A percentile compares a stretch with the other conserved stretches of the same genome.
phyloP scores from a whole-genome alignment of 495 filamentous ascomycete species.

The Aspergillus egyptiacus region DNA sequence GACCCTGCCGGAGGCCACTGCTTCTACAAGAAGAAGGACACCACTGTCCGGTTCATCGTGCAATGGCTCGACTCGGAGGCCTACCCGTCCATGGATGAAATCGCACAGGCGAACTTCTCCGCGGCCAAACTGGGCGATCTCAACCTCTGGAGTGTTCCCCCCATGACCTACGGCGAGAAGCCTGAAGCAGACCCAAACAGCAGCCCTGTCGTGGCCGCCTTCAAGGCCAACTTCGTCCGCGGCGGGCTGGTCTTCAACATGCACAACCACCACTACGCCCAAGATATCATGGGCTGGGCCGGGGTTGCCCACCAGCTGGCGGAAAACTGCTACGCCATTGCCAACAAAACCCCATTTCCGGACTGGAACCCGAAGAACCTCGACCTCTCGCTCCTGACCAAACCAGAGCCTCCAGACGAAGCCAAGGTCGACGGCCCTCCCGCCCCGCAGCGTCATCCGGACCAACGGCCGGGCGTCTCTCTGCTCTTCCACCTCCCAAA shows the following conservation, averaged over 20 bases:
- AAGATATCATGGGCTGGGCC: constrained; percentile 41
- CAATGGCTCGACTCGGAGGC: constrained; percentile 34
- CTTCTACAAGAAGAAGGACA: constrained; percentile 37
- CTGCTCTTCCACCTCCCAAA: constrained; percentile 39
- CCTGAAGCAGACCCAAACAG: constrained; percentile 23
- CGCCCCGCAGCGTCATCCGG: constrained; percentile 24
- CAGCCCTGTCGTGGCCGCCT: constrained; percentile 31
- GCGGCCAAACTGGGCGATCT: constrained; percentile 22
- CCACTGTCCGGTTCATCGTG: constrained; percentile 36
- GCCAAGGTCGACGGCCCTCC: constrained; percentile 26
- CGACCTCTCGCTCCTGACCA: constrained; percentile 30
- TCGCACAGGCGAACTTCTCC: constrained; percentile 12
- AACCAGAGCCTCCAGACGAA: constrained; percentile 11
- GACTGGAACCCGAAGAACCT: constrained; percentile 30
- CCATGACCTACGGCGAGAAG: constrained; percentile 23
- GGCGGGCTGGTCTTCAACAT: constrained; percentile 38
- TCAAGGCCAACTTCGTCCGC: constrained; percentile 39
- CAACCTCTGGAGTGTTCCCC: constrained; percentile 23
- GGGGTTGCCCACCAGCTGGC: constrained; percentile 34
- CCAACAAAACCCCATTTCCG: constrained; percentile 26
- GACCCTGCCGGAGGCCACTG: constrained; percentile 27
- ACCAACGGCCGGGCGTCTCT: constrained; percentile 19
- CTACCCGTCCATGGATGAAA: constrained; percentile 17
- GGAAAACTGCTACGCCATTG: constrained; percentile 36
- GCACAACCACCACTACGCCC: constrained; percentile 40